phyloP scores from a whole-genome alignment of 2,329 filamentous ascomycete genomes.

The Cladosporium austrohemisphaericum region DNA sequence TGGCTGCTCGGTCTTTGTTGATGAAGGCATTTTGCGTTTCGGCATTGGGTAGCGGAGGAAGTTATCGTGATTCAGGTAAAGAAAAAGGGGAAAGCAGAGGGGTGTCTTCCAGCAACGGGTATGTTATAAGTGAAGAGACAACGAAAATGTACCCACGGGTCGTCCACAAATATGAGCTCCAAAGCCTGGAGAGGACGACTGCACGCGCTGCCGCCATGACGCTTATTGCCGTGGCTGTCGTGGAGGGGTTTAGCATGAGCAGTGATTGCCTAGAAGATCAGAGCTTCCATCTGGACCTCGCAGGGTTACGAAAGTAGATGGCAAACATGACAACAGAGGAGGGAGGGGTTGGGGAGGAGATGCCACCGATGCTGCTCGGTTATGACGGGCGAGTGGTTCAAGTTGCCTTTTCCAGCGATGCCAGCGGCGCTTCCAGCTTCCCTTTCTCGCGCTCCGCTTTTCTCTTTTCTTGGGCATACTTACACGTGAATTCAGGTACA shows the following conservation, averaged over 20 bases:
- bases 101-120: no score
- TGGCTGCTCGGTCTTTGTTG: constrained; percentile 3
- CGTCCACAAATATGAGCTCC: no score
- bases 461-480: no score
- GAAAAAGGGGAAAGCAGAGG: neutral
- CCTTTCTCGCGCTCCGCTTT: no score
- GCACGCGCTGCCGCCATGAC: neutral
- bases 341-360: no score
- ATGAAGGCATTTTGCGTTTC: constrained; percentile 10
- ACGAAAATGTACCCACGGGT: neutral
- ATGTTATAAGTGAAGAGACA: neutral
- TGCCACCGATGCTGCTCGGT: no score
- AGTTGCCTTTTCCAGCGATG: no score
- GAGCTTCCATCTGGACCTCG: neutral
- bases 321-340: no score
- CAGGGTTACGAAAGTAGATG: neutral
- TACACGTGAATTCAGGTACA: no score
- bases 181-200: no score
- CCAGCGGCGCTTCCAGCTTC: no score
- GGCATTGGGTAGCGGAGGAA: neutral
- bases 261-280: neutral
- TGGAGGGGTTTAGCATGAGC: neutral
- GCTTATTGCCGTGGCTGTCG: constrained; percentile 5
- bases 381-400: no score
- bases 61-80: neutral